phyloP scores from a whole-genome alignment of 345 rosid species.

The Pseudoturritis turrita region DNA sequence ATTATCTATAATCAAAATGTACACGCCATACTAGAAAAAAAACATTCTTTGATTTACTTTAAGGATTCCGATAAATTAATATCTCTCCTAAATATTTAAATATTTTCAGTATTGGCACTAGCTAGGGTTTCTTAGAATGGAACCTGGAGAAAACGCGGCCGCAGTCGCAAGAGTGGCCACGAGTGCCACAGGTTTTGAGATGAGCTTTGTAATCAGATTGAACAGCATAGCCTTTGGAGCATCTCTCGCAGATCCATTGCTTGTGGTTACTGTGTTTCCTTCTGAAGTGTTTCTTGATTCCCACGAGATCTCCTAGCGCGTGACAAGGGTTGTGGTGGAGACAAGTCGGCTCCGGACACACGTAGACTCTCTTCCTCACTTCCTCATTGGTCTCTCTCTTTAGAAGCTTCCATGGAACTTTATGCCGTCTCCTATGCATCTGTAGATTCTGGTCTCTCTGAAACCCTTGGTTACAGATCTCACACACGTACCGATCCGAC shows the following conservation, averaged over 20 bases:
- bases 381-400: conserved; percentile 72
- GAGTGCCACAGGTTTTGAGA: conserved; percentile 96
- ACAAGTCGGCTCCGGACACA: conserved; percentile 94
- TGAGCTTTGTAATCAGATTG: conserved; percentile 99
- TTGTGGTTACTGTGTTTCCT: conserved; percentile 91
- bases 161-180: conserved; percentile 99
- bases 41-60: conserved; percentile 32
- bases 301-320: conserved; percentile 96
- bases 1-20: conserved; percentile 11
- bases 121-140: conserved; percentile 20
- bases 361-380: conserved; percentile 82
- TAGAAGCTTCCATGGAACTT: conserved; percentile 98
- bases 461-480: conserved; percentile 98
- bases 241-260: conserved; percentile 93
- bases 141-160: conserved; percentile 99
- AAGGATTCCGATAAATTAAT: conserved; percentile 12
- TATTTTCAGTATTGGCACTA: background rate
- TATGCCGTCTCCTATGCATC: conserved; percentile 97
- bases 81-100: background rate
- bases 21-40: conserved; percentile 24
- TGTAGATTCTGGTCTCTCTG: conserved; percentile 97
- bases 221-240: conserved; percentile 94
- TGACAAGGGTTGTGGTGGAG: conserved; percentile 96
- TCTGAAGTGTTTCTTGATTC: conserved; percentile 93
- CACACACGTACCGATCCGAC: conserved; percentile 97